phyloP scores from a whole-genome alignment of 192 early-diverging fungal genomes.

The Coemansia aciculifera region DNA sequence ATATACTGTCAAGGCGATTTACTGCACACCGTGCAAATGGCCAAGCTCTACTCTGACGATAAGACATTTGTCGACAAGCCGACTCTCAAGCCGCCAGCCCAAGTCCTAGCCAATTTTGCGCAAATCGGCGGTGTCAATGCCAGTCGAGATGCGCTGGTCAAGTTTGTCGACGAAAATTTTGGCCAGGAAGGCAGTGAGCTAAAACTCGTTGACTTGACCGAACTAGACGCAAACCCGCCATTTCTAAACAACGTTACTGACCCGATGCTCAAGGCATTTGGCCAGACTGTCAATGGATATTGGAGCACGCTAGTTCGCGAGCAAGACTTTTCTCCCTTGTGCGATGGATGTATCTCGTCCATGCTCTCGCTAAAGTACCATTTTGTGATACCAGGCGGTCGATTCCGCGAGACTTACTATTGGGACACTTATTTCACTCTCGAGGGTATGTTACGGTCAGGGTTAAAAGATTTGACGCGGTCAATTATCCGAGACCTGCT shows the following conservation, averaged over 20 bases:
- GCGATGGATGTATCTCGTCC: conserved; percentile 60
- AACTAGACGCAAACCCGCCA: conserved; percentile 36
- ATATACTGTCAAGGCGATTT: conserved; percentile 71
- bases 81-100: conserved; percentile 56
- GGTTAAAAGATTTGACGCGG: conserved; percentile 50
- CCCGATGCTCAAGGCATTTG: conserved; percentile 54
- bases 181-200: conserved; percentile 57
- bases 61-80: conserved; percentile 78
- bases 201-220: conserved; percentile 31
- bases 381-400: conserved; percentile 73
- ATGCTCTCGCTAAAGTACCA: conserved; percentile 58
- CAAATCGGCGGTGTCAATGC: conserved; percentile 47
- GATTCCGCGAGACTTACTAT: conserved; percentile 76
- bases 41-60: conserved; percentile 63
- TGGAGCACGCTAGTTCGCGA: conserved; percentile 64
- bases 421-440: conserved; percentile 74
- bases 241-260: conserved; percentile 57
- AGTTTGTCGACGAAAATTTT: conserved; percentile 64
- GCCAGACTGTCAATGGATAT: conserved; percentile 51
- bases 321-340: conserved; percentile 55
- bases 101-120: conserved; percentile 58
- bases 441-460: conserved; percentile 63
- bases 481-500: conserved; percentile 65
- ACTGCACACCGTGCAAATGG: conserved; percentile 63
- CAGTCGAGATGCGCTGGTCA: conserved; percentile 26